phyloP scores from a whole-genome alignment of 768 basidiomycete genomes.

The Macrolepiota fuliginosa region DNA sequence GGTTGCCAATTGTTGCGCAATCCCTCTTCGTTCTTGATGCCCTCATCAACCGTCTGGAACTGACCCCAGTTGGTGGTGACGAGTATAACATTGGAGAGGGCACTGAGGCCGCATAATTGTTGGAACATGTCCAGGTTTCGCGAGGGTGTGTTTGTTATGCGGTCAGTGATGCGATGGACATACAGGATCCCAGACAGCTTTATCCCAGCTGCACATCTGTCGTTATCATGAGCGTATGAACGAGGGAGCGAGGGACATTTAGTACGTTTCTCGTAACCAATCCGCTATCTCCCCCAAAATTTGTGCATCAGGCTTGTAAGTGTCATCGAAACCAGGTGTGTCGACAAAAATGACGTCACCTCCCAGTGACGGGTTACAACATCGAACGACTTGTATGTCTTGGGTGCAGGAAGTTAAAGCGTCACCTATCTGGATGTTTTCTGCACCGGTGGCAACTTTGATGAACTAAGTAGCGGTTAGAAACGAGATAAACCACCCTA shows the following conservation, averaged over 20 bases:
- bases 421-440: conserved; percentile 21
- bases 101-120: conserved; percentile 15
- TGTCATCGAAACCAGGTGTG: conserved; percentile 30
- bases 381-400: conserved; percentile 17
- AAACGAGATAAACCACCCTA: not conserved
- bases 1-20: conserved; percentile 8
- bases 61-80: conserved; percentile 20
- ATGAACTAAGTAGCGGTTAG: conserved; percentile 20
- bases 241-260: not conserved
- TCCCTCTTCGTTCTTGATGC: conserved; percentile 6
- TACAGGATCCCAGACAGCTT: conserved; percentile 17
- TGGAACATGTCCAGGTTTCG: conserved; percentile 15
- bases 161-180: conserved; percentile 18
- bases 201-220: conserved; percentile 12
- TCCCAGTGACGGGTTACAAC: conserved; percentile 12
- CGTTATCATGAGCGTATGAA: not conserved
- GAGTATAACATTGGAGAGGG: conserved; percentile 14
- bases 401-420: conserved; percentile 22
- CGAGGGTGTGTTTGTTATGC: conserved; percentile 8
- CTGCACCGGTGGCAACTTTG: conserved; percentile 19
- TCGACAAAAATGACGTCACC: conserved; percentile 25
- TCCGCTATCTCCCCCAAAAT: conserved; percentile 22
- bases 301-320: conserved; percentile 18
- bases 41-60: conserved; percentile 1
- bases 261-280: conserved; percentile 26